Conservation (phyloP, 345 rosid species). For the Iberis pinnata region DNA sequence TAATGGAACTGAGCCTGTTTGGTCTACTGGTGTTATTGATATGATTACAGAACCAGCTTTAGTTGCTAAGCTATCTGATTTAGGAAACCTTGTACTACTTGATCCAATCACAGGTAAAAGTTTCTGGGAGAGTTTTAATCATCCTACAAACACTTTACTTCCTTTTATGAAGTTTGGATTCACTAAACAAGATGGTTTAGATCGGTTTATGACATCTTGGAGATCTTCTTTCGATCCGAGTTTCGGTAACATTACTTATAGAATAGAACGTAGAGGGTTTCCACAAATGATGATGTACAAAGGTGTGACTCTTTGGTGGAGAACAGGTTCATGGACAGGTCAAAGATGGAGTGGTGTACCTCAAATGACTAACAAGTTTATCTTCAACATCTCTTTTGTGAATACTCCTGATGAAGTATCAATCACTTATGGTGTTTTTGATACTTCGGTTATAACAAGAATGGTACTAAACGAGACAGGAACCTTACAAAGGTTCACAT, state of each 20-base stretch:
- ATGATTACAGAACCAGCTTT: conserved; percentile 14
- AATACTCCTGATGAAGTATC: conserved; percentile 32
- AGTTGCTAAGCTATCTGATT: conserved; percentile 49
- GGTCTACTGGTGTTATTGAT: conserved; percentile 44
- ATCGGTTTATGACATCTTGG: conserved; percentile 47
- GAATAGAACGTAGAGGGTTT: conserved; percentile 37
- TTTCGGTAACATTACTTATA: conserved; percentile 35
- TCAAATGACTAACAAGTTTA: conserved; percentile 36
- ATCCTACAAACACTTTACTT: conserved; percentile 54
- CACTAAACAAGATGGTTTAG: conserved; percentile 29
- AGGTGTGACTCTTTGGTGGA: conserved; percentile 34
- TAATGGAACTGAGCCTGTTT: conserved; percentile 34
- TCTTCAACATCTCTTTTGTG: conserved; percentile 30
- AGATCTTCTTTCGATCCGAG: conserved; percentile 44
- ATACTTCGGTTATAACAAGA: conserved; percentile 36
- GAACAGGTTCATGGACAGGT: conserved; percentile 60
- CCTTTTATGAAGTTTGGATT: conserved; percentile 66
- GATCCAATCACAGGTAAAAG: conserved; percentile 21
- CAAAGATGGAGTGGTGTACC: conserved; percentile 65
- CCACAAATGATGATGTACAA: conserved; percentile 44
- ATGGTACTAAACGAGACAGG: conserved; percentile 52
- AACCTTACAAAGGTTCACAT: conserved; percentile 33
- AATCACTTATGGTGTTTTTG: conserved; percentile 24
- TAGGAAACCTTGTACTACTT: conserved; percentile 55
- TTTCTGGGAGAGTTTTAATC: conserved; percentile 70